Base-by-base conservation (phyloP, 371 early-diverging fungal species). In the Mortierella sp. region DNA sequence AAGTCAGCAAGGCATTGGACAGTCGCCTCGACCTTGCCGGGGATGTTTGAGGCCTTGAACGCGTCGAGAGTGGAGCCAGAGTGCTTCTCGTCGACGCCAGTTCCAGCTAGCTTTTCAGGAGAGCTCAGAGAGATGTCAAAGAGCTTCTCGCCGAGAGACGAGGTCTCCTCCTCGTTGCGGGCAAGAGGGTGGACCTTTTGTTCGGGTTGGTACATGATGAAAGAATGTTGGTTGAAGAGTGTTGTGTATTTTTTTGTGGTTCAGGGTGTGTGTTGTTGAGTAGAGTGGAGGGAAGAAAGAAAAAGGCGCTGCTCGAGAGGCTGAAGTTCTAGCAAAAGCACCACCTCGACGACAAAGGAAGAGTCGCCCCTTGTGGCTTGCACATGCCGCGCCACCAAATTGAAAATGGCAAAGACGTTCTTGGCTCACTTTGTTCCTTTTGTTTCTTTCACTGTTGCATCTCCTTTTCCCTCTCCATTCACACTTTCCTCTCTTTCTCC, bases 1-100 rank as follows among this genome's bases (percentile, higher is more conserved):
- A 80, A 80, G 80, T 80, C 80, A 3, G 37, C 76, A 3, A 31
- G 48, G 48, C 76, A 76, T 11, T 16, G 57, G 21, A 80, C 31
- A 28, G 24, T 11, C 0, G 59, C 6, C 69, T 78, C 73, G 19
- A 37, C 37, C 40, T 40, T 37, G 24, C 67, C 34, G 44, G 73
- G 48, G 14, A 43, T 61, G 28, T 16, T 69, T 44, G 53, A 16
- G 14, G 34, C 61, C 28, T 19, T 24, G 37, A 1, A 28, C 0
- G 57, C 14, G 59, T 21, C 28, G 26, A 14, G 16, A 16, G 50
- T 50, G 50, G 50, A 5, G 26, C 44, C 57, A 16, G 43, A 69
- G 24, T 16, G 11, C 50, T 71, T 24, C 71, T 46, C 51, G 54
- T 6, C 44, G 34, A 13, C 34, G 61, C 31, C 34, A 2, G 59